phyloP scores from a whole-genome alignment of 139 green algal species.

The Chlamydomonas sp. region DNA sequence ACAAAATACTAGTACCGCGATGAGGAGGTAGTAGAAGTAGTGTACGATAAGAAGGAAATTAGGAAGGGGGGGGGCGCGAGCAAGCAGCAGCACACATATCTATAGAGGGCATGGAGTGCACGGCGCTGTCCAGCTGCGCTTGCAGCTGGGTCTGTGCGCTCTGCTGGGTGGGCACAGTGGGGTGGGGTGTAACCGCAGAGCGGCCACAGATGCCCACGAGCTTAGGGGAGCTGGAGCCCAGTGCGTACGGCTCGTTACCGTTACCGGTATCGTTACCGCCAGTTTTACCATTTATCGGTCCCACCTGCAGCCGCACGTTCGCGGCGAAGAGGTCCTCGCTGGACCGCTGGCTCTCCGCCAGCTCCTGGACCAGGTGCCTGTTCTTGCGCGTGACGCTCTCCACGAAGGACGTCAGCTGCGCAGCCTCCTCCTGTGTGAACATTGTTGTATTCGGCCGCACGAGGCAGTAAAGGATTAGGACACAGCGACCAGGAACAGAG shows the following conservation, averaged over 20 bases:
- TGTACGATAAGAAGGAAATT: too few relatives aligned
- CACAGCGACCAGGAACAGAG: too few relatives aligned
- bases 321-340: constrained; percentile 57
- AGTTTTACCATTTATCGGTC: neutral
- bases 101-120: neutral
- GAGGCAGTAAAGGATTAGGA: neutral
- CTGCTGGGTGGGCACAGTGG: neutral
- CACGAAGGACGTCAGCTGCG: constrained; percentile 56
- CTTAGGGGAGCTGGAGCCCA: too few relatives aligned
- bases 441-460: neutral
- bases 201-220: too few relatives aligned
- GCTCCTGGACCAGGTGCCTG: constrained; percentile 59
- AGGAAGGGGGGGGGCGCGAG: too few relatives aligned
- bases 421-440: constrained; percentile 49
- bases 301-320: constrained; percentile 51
- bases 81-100: too few relatives aligned
- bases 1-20: too few relatives aligned
- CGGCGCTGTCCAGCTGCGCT: neutral
- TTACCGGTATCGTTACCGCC: too few relatives aligned
- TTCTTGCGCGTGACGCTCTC: constrained; percentile 63
- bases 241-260: too few relatives aligned
- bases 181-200: too few relatives aligned
- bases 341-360: constrained; percentile 51
- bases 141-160: constrained; percentile 10
- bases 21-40: too few relatives aligned